These are phyloP conservation scores for Thelephora aurantiotincta DNA, from an alignment of 768 basidiomycete species.

Conservation along the genomic window DNA sequence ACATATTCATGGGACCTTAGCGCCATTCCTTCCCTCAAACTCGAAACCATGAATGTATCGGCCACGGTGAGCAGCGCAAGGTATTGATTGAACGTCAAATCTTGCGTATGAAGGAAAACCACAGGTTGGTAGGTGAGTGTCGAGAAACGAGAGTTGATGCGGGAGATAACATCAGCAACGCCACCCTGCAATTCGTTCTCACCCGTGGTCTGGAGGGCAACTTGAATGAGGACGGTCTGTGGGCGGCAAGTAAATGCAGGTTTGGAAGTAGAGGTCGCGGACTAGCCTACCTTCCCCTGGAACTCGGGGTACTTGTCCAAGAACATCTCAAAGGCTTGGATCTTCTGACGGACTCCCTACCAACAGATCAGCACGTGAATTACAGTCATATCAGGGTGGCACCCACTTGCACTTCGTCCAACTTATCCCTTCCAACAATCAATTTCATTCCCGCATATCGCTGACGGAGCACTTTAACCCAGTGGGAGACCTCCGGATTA, in stretches of 20 bases:
- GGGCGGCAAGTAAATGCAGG: background rate
- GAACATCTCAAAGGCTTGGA: slow-evolving; percentile 73
- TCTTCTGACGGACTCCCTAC: slow-evolving; percentile 68
- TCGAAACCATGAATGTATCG: slow-evolving; percentile 76
- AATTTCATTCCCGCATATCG: slow-evolving; percentile 79
- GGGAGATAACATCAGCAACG: slow-evolving; percentile 62
- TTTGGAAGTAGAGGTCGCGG: background rate
- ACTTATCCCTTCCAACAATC: slow-evolving; percentile 78
- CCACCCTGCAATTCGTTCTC: slow-evolving; percentile 61
- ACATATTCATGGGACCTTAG: slow-evolving; percentile 70
- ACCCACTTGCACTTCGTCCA: slow-evolving; percentile 65
- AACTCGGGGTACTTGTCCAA: slow-evolving; percentile 68
- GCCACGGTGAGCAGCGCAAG: slow-evolving; percentile 69
- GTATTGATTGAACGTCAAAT: slow-evolving; percentile 77
- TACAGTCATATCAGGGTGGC: background rate
- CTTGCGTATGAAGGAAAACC: slow-evolving; percentile 75
- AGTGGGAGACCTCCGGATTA: slow-evolving; percentile 68
- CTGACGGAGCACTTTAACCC: slow-evolving; percentile 67
- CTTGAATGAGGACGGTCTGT: slow-evolving; percentile 73
- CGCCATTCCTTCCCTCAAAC: slow-evolving; percentile 82
- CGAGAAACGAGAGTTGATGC: slow-evolving; percentile 73
- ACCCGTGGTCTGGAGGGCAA: slow-evolving; percentile 73
- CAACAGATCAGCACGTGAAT: background rate
- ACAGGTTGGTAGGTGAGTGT: slow-evolving; percentile 80
- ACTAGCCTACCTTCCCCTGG: slow-evolving; percentile 44